These are phyloP conservation scores for Peronospora belbahrii DNA, from an alignment of 352 stramenopile species.

Conservation along the genomic window DNA sequence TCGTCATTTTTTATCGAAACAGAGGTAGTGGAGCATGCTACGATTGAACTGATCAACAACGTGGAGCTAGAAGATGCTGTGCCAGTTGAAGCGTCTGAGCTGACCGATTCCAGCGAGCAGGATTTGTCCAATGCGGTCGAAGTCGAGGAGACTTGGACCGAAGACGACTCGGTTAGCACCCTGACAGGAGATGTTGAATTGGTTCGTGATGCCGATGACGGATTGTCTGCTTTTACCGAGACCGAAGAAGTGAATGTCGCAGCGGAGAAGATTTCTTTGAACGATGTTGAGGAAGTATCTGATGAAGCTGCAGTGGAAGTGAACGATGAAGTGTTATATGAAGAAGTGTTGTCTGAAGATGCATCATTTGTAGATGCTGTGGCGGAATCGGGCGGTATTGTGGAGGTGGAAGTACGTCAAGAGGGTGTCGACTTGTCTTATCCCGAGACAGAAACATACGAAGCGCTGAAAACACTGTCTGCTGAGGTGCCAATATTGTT, in stretches of 20 bases:
- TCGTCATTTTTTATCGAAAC: neutral
- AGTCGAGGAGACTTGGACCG: neutral
- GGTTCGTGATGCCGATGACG: neutral
- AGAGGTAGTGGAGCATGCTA: constrained; percentile 1
- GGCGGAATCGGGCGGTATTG: constrained; percentile 5
- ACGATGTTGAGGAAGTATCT: neutral
- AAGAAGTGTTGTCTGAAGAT: constrained; percentile 5
- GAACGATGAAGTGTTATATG: neutral
- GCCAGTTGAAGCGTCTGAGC: neutral
- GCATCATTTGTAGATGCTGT: neutral
- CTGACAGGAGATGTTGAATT: constrained; percentile 1
- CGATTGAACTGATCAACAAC: neutral
- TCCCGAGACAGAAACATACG: neutral
- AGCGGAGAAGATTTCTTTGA: neutral
- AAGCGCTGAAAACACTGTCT: constrained; percentile 21
- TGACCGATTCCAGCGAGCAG: neutral
- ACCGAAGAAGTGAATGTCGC: constrained; percentile 1
- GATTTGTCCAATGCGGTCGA: neutral
- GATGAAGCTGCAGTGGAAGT: neutral
- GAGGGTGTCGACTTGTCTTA: constrained; percentile 17
- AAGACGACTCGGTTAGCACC: neutral
- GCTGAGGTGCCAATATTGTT: neutral
- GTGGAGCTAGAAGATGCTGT: neutral
- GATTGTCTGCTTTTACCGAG: neutral
- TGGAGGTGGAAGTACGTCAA: constrained; percentile 19